Evolutionary conservation across 2,329 filamentous ascomycete genomes (phyloP), one percentile per base, ranked within the genome.

Genomic region (Metarhizium robertsii): DNA sequence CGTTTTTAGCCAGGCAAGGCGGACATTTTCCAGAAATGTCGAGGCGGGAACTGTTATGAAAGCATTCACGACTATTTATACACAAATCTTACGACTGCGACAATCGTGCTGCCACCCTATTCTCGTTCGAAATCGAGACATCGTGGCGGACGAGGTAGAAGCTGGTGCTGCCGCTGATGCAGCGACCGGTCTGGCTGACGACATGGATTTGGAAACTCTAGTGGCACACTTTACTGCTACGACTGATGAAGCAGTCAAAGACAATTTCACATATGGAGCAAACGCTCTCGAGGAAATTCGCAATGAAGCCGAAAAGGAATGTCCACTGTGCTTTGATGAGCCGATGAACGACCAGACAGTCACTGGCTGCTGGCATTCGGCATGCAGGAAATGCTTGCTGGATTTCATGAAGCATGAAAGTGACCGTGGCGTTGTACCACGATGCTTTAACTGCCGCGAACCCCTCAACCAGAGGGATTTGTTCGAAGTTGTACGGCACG

Each of bases 291-390:
- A 87, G 59, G 90, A 97, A 68, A 99, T 99, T 50, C 88, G 95
- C 61, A 88, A 89, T 54, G 92, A 97, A 65, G 85, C 88, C 0
- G 83, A 87, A 57, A 87, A 87, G 58, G 94, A 99, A 73, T 99
- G 94, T 64, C 92, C 94, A 0, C 88, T 99, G 53, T 99, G 94
- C 71, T 84, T 89, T 4, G 92, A 97, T 69, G 94, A 97, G 68
- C 91, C 92, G 3, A 97, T 97, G 91, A 82, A 90, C 45, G 88
- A 96, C 54, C 92, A 95, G 66, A 87, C 88, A 0, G 94, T 99
- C 1, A 97, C 94, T 0, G 90, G 90, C 0, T 99, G 94, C 71
- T 99, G 94, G 91, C 94, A 99, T 70, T 95, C 90, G 38, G 92
- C 94, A 1, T 99, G 94, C 75, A 96, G 94, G 71, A 87, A 89